Evolutionary conservation across 768 basidiomycete genomes (phyloP), one percentile per base, ranked within the genome.

Genomic region (Boletellus ananiceps): DNA sequence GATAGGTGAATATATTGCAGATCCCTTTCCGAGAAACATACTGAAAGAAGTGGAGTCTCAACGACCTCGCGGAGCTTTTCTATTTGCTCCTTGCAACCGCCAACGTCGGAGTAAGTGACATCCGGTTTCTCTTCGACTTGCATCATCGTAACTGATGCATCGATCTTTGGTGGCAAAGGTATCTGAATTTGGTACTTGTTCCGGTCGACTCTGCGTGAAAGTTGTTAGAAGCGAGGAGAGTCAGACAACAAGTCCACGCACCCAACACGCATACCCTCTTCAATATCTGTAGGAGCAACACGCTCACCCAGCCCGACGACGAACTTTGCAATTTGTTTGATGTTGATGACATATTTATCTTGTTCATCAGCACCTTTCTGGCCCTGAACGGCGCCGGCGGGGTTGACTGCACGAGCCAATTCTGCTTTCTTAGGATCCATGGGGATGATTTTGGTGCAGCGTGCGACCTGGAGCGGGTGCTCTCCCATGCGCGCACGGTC

Each of bases 251-350:
- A 42, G 13, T 15, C 15, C 23, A 57, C 90, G 64, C 64, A 97
- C 95, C 95, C 96, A 35, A 99, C 96, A 46, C 96, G 86, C 96
- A 99, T 99, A n/a, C 96, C 96, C 74, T 99, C 96, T 68, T 99
- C 96, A 46, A 99, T 93, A 73, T 99, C 96, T 2, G 95, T 96
- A 11, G 93, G 90, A 19, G 96, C 91, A 2, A 99, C 93, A 36
- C 93, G 86, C 58, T 99, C 96, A 16, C 93, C 94, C 5, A 99
- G 73, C 16, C 93, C 96, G 37, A 99, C 96, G 9, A 99, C 96
- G 65, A 97, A 98, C 71, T 99, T 99, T 8, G 96, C 96, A 64
- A 98, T 96, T 73, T 99, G 96, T 69, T 97, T 96, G 71, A 99
- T 94, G 67, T 95, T 96, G 70, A 99, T 98, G 61, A 99, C 92